Conservation (phyloP, 495 filamentous ascomycete genomes). For the Neurospora intermedia region DNA sequence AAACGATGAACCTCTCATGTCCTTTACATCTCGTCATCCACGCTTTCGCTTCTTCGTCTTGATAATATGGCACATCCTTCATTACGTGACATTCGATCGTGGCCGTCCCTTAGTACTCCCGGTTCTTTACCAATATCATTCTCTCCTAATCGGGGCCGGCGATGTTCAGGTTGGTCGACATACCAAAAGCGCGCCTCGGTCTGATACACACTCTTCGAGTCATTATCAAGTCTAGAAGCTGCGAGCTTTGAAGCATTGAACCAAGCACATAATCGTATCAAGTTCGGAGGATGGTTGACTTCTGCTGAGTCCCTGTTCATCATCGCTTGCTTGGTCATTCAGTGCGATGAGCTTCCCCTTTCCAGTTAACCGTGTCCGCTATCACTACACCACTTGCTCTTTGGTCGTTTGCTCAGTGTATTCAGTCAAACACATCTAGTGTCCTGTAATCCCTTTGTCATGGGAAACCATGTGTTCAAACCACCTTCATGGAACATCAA, state of each 20-base stretch:
- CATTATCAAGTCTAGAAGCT: not conserved
- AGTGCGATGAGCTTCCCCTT: not conserved
- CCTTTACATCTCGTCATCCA: not conserved
- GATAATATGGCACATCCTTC: not conserved
- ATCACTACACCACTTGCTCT: not conserved
- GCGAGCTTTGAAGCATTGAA: not conserved
- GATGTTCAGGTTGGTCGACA: not conserved
- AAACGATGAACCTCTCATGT: not conserved
- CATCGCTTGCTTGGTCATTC: not conserved
- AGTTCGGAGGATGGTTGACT: not conserved
- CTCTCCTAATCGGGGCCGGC: not conserved
- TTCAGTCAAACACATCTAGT: not conserved
- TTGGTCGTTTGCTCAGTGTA: not conserved
- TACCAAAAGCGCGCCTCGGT: not conserved
- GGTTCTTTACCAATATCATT: not conserved
- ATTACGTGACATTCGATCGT: not conserved
- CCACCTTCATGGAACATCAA: not conserved
- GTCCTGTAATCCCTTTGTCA: not conserved
- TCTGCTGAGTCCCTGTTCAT: not conserved
- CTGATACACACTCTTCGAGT: not conserved
- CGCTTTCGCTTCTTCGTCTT: not conserved
- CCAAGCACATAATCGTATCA: not conserved
- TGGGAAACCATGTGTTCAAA: not conserved
- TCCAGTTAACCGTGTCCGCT: not conserved
- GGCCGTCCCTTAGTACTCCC: not conserved